phyloP scores from a whole-genome alignment of 2,329 filamentous ascomycete species.

The Fusarium metavorans region DNA sequence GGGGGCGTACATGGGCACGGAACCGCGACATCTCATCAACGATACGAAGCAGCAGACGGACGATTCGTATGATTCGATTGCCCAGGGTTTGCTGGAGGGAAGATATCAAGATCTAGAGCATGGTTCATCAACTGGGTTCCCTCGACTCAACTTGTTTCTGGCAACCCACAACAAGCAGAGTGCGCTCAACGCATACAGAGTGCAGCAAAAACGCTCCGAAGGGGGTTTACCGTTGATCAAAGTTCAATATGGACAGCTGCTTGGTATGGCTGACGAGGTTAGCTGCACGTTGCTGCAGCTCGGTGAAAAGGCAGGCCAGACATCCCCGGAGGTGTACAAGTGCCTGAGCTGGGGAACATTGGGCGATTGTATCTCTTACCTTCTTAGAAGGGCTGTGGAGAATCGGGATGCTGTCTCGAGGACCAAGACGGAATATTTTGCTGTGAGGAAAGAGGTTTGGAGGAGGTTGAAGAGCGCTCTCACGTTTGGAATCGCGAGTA shows the following conservation, averaged over 20 bases:
- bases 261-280: background rate
- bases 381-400: background rate
- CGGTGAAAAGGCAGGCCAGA: background rate
- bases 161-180: background rate
- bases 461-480: background rate
- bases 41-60: background rate
- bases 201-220: background rate
- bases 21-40: background rate
- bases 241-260: background rate
- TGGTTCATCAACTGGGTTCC: background rate
- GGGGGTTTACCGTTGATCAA: background rate
- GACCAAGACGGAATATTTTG: background rate
- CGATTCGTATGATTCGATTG: background rate
- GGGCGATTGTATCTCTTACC: background rate
- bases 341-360: background rate
- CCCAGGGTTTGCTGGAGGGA: background rate
- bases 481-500: background rate
- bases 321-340: background rate
- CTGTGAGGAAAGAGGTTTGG: background rate
- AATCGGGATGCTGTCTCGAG: background rate
- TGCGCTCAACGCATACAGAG: background rate
- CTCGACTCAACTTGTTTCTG: background rate
- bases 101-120: background rate
- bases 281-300: background rate
- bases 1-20: background rate